Evolutionary conservation across 2,329 filamentous ascomycete genomes (phyloP).

Genomic region (Diaporthe sp.): DNA sequence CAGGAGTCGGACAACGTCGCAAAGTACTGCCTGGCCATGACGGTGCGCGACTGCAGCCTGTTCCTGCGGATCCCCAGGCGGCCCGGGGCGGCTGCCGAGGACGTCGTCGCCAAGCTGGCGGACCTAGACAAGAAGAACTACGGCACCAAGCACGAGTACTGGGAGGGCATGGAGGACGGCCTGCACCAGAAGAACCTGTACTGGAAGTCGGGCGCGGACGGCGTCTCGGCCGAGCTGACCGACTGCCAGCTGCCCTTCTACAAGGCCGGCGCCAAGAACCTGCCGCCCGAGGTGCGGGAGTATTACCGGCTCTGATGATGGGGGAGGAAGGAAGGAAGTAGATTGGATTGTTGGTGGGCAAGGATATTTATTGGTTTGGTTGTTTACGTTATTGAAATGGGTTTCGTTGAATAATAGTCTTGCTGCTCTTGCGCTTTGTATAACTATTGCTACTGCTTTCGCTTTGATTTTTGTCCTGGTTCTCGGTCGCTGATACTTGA

Average conservation of each 20-base stretch:
- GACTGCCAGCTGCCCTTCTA: slow-evolving; percentile 35
- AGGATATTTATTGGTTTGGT: not conserved
- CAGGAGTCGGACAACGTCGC: slow-evolving; percentile 48
- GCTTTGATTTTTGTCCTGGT: not conserved
- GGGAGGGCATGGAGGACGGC: slow-evolving; percentile 71
- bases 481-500: not conserved
- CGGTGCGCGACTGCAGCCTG: slow-evolving; percentile 81
- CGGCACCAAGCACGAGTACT: slow-evolving; percentile 73
- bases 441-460: not conserved
- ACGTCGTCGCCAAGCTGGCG: slow-evolving; percentile 70
- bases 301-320: slow-evolving; percentile 28
- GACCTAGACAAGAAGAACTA: slow-evolving; percentile 83
- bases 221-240: slow-evolving; percentile 14
- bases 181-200: slow-evolving; percentile 79
- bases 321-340: too few relatives aligned
- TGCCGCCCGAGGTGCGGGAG: slow-evolving; percentile 14
- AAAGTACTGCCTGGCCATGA: slow-evolving; percentile 78
- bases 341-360: not conserved
- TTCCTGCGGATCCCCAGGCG: slow-evolving; percentile 69
- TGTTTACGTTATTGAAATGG: not conserved
- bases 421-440: slow-evolving; percentile 7
- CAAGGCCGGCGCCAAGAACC: slow-evolving; percentile 6
- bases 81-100: slow-evolving; percentile 35
- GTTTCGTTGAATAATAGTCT: not conserved
- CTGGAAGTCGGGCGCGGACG: slow-evolving; percentile 24